Evolutionary conservation across 805 yeast species (phyloP), one percentile per base, ranked within the genome.

Genomic region (Ogataea angusta): DNA sequence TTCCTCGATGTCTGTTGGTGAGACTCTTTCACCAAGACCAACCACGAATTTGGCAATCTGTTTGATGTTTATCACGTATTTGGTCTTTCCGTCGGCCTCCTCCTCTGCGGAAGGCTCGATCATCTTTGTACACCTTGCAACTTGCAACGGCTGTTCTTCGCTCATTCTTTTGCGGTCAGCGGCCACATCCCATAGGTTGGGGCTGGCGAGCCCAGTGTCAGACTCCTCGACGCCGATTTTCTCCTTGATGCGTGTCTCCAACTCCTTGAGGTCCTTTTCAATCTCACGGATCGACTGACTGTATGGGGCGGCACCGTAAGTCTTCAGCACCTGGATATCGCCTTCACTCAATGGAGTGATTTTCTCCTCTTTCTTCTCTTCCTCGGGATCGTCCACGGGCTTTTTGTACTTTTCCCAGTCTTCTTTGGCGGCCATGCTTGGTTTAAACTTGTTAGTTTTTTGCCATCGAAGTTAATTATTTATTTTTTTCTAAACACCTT

Each of bases 1-100:
- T 66, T 95, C 99, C 67, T 93, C 99, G 42, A 93, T 90, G 73
- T 93, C 99, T 0, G 99, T 93, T 25, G 99, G 99, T 10, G 96
- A 85, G 10, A 93, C 97, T 49, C 95, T 80, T 63, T 95, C 97
- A 34, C 98, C 99, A 45, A 93, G 72, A 4, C 91, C 95, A 34
- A 93, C 99, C 32, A 93, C 97, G 60, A 93, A 93, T 65, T 93
- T 93, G 48, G 99, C 99, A 53, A 93, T 91, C 64, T 95, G 99
- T 67, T 95, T 93, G 62, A 93, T 82, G 66, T 93, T 95, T 60
- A 93, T 93, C 46, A 95, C 95, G 64, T 93, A 95, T 63, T 91
- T 88, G 24, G 91, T 72, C 62, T 86, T 89, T 57, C 84, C 91
- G 48, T 89, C 95, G 26, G 53, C 59, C n/a, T 45, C 48, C 10